Base-by-base conservation (phyloP, 1,284 basidiomycete species). In the Xerocomus cyaneibrunnescens region DNA sequence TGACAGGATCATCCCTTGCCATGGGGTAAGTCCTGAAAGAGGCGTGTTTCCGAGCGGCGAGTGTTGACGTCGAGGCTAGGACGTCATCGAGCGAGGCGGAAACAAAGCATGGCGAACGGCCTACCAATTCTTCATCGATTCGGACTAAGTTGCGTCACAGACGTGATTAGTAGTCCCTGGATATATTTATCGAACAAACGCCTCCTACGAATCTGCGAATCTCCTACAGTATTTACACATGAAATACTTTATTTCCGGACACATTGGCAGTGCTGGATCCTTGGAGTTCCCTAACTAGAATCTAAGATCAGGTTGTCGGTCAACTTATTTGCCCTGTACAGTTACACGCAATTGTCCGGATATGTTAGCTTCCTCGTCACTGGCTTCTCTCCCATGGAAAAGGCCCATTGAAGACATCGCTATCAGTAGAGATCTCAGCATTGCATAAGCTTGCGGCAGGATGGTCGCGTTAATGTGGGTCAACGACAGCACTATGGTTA, bases 1-100 rank as follows among this genome's bases (percentile, higher is more conserved):
- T 67, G 82, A 90, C 27, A 77, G 89, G 39, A 89, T 98, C 64
- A 93, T 98, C 52, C 92, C 92, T 41, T 96, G 94, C 64, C 95
- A 98, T 69, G 95, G 90, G n/a, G 87, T 89, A 65, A 62, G 81
- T 69, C 48, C 10, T 31, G 10, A 40, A 39, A 22, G 7, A 25
- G 5, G 8, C 13, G 8, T 2, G 22, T 19, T 31, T 42, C 2
- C 22, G 3, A 42, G 23, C n/a, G 13, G 3, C n/a, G 13, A 19
- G 23, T 47, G 37, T 45, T 65, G 31, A 60, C 28, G 17, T 25
- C 44, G n/a, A 23, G 10, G 25, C 6, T 49, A 86, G 78, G 89
- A 93, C 59, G 87, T 94, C 17, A 89, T 95, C 51, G 91, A 94
- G 68, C 80, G 72, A 0, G 79, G 79, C 7, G 92, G 80, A 0